Evolutionary conservation across 805 yeast genomes (phyloP).

Genomic region (Candida xyloterini): DNA sequence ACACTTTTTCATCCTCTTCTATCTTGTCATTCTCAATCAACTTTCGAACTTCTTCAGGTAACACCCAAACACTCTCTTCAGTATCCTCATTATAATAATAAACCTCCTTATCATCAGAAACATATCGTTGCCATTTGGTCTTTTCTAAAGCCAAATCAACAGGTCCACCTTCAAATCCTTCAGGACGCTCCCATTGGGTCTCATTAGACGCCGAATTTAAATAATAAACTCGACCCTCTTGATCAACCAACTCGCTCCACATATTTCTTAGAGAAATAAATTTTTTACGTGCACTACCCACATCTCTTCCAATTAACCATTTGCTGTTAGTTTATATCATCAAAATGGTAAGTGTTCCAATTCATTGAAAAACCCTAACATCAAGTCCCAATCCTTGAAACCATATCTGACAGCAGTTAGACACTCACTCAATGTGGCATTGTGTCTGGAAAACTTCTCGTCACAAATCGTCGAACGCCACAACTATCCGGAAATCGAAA

Average conservation of each 20-base stretch:
- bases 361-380: too few species aligned
- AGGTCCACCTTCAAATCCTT: constrained; percentile 36
- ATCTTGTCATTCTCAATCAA: constrained; percentile 1
- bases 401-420: constrained; percentile 95
- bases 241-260: constrained; percentile 68
- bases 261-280: constrained; percentile 3
- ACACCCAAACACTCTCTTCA: constrained; percentile 74
- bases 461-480: constrained; percentile 96
- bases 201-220: constrained; percentile 62
- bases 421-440: constrained; percentile 87
- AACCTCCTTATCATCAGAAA: constrained; percentile 53
- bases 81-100: constrained; percentile 70
- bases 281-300: constrained; percentile 10
- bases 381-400: constrained; percentile 97
- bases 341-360: constrained; percentile 8
- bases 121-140: constrained; percentile 52
- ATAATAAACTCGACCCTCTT: constrained; percentile 68
- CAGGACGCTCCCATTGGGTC: constrained; percentile 83
- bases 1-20: constrained; percentile 5
- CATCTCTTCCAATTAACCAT: constrained; percentile 8
- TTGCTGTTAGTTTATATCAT: constrained; percentile 1
- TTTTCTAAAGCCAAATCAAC: constrained; percentile 42
- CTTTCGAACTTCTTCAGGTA: constrained; percentile 50
- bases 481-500: constrained; percentile 95
- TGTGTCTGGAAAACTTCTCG: constrained; percentile 88